Evolutionary conservation across 106 monocot species (phyloP), one percentile per base, ranked within the genome.

Genomic region (Xerophyta viscosa): DNA sequence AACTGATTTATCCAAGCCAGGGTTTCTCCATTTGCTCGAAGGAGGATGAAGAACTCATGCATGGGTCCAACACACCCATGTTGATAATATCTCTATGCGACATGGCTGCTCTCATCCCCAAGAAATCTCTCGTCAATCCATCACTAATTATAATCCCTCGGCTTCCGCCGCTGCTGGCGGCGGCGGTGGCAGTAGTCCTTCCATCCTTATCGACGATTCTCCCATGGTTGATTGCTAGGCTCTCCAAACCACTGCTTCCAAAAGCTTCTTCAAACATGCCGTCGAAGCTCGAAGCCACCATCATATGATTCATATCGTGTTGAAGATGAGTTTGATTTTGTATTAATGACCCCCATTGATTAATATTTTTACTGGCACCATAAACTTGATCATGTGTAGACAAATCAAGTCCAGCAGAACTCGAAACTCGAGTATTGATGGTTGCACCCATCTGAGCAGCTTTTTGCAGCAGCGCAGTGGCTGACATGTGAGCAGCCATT

Each of bases 361-460:
- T n/a, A 55, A 41, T 30, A 27, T 52, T 11, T 22, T n/a, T 30
- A 44, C 14, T 20, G 17, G 8, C 45, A 30, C 61, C 31, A 17
- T 10, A 50, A 24, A 50, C 18, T 22, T 67, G 58, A 17, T 50
- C 15, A 1, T 24, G 31, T 7, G 55, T 25, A 30, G 55, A 46
- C 8, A 64, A 52, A 14, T 37, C 64, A 31, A 64, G 60, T n/a
- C 47, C 39, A 53, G n/a, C 43, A 46, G 64, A 71, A 28, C 64
- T 26, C 28, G 66, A 14, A 39, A 46, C 3, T 14, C 64, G 66
- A 31, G 59, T 77, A 64, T 81, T 77, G 60, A 74, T 60, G 27
- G 77, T 80, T 21, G 81, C 63, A 42, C 81, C 86, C 81, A 81
- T 77, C 61, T 82, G 77, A 31, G 87, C 87, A 20, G 87, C 87